phyloP scores from a whole-genome alignment of 164 flowering plant species.

The Amborella trichopoda region DNA sequence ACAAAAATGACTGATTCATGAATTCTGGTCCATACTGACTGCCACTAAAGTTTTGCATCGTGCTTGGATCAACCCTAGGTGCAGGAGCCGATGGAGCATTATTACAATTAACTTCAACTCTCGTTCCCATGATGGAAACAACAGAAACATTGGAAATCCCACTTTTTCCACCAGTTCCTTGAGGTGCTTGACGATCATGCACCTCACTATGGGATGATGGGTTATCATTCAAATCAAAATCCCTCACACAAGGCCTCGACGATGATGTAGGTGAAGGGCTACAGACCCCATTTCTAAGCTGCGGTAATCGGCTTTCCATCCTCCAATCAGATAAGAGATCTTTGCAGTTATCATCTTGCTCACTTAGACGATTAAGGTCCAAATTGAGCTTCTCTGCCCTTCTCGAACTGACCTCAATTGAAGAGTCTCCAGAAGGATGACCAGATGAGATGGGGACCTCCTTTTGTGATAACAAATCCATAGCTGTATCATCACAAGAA shows the following conservation, averaged over 20 bases:
- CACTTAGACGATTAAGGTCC: constrained; percentile 22
- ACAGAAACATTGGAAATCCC: background rate
- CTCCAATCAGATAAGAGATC: constrained; percentile 3
- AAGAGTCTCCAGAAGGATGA: constrained; percentile 8
- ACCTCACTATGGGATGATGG: constrained; percentile 8
- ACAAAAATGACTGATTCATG: constrained; percentile 7
- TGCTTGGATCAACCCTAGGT: constrained; percentile 12
- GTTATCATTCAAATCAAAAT: constrained; percentile 25
- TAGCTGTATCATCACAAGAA: constrained; percentile 6
- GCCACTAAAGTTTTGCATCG: constrained; percentile 9
- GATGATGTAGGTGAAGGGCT: constrained; percentile 5
- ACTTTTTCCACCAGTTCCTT: background rate
- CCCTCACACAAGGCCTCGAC: constrained; percentile 2
- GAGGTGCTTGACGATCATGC: constrained; percentile 3
- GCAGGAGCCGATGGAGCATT: background rate
- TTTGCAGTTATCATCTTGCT: constrained; percentile 10
- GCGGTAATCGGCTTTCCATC: constrained; percentile 1
- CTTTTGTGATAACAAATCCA: constrained; percentile 1
- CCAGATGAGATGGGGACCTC: background rate
- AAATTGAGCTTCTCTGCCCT: constrained; percentile 7
- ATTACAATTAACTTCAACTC: background rate
- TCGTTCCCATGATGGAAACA: constrained; percentile 4
- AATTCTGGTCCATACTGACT: constrained; percentile 8
- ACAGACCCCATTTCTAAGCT: background rate
- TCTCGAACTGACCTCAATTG: constrained; percentile 12